Evolutionary conservation across 768 basidiomycete species (phyloP).

Genomic region (Suillus placidus): DNA sequence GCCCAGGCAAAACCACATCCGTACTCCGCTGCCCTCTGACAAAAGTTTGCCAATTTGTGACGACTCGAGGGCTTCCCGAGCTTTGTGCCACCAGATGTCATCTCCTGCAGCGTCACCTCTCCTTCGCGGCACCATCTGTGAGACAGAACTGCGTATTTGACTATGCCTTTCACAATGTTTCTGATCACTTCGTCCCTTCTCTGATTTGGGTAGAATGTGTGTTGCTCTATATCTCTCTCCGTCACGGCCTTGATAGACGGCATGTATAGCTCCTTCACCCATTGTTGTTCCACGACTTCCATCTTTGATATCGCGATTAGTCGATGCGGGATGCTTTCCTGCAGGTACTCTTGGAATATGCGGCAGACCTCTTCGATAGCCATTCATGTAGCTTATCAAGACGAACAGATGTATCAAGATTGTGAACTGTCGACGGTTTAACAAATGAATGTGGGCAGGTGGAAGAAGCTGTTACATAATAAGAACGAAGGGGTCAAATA

Average conservation of each 20-base stretch:
- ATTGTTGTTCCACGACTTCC: conserved; percentile 15
- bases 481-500: not conserved
- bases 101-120: conserved; percentile 12
- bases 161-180: conserved; percentile 22
- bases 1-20: conserved; percentile 25
- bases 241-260: conserved; percentile 18
- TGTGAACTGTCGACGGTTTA: not conserved
- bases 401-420: not conserved
- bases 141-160: conserved; percentile 26
- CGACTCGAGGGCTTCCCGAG: conserved; percentile 11
- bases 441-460: not conserved
- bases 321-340: conserved; percentile 18
- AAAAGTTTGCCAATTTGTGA: conserved; percentile 20
- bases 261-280: conserved; percentile 11
- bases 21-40: conserved; percentile 16
- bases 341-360: conserved; percentile 16
- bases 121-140: conserved; percentile 15
- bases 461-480: not conserved
- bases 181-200: conserved; percentile 25
- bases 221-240: conserved; percentile 24
- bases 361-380: conserved; percentile 20
- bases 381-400: conserved; percentile 11
- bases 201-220: conserved; percentile 27
- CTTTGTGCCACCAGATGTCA: conserved; percentile 3
- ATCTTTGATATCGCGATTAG: conserved; percentile 21